Base-by-base conservation (phyloP, 441 rosid species). In the Kokia cookei region DNA sequence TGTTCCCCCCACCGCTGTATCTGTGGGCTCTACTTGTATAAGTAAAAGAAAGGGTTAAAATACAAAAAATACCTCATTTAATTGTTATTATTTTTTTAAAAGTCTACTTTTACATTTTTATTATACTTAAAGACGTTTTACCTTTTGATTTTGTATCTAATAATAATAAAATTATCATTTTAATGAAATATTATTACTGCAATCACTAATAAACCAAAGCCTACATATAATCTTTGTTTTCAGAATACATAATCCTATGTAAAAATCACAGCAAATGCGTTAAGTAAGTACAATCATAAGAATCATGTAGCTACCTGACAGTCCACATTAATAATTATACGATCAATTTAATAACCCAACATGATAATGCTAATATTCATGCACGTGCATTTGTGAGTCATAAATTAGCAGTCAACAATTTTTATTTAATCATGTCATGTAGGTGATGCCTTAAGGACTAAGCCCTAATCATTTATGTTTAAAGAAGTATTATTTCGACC, bases 341-440 rank as follows among this genome's bases (percentile, higher is more conserved):
- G 58, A 53, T 17, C 26, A 1, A 19, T 19, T 57, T 57, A 12
- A 57, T 57, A 22, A 57, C 15, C 9, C 61, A 57, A 26, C n/a
- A 26, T 11, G 35, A 65, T 43, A 43, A 48, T 13, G 54, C 32
- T 50, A 48, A 67, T 45, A 67, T 27, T 48, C 58, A 67, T 50
- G 57, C 59, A 67, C 43, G 43, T 67, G 59, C 8, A 67, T 67
- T 27, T 15, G 42, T 67, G 59, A 67, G 71, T n/a, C 59, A 50
- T 45, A 45, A 65, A 65, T 45, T 45, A 45, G 11, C 2, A 63
- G 37, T 10, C 32, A 24, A 43, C 26, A 42, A 59, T 32, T 32
- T 32, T 32, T 32, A 32, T 32, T 32, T 32, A 32, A 32, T 11
- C 15, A 58, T 58, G 62, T 22, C 62, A 58, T 57, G 37, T 12